Percentiles rank a stretch among this genome's conserved stretches.
Conservation (phyloP, 257 asterid species). For the Solanum sejunctum region DNA sequence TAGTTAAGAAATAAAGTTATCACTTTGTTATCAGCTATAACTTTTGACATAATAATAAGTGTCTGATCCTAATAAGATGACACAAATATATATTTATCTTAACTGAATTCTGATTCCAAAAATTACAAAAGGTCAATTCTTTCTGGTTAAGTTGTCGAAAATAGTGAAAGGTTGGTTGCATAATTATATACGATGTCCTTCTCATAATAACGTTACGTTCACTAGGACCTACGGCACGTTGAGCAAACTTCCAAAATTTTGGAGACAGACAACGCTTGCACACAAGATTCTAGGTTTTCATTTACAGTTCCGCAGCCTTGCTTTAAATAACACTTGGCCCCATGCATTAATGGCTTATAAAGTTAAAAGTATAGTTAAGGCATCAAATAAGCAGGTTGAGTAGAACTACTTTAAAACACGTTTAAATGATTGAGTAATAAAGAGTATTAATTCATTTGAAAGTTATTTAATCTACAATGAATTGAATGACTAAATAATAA, state of each 20-base stretch:
- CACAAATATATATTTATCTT: background rate
- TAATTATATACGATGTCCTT: background rate
- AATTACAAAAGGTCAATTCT: background rate
- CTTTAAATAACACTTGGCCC: background rate
- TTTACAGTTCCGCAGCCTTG: too few relatives aligned
- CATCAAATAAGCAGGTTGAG: too few relatives aligned
- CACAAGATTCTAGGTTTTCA: background rate
- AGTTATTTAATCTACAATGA: background rate
- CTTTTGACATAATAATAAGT: too few relatives aligned
- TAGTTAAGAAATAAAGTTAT: too few relatives aligned
- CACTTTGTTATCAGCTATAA: too few relatives aligned
- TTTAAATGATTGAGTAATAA: background rate
- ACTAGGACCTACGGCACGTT: background rate
- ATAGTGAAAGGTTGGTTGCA: background rate
- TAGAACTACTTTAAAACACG: background rate
- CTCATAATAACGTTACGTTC: background rate
- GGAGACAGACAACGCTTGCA: background rate
- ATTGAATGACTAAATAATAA: background rate
- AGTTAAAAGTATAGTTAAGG: too few relatives aligned
- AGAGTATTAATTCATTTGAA: background rate
- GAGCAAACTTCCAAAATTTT: background rate
- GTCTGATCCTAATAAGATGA: too few relatives aligned
- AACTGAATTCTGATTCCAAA: background rate
- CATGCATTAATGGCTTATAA: background rate
- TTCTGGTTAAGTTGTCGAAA: background rate